Evolutionary conservation across 2,329 filamentous ascomycete genomes (phyloP), one percentile per base, ranked within the genome.

Genomic region (Pyricularia grisea): DNA sequence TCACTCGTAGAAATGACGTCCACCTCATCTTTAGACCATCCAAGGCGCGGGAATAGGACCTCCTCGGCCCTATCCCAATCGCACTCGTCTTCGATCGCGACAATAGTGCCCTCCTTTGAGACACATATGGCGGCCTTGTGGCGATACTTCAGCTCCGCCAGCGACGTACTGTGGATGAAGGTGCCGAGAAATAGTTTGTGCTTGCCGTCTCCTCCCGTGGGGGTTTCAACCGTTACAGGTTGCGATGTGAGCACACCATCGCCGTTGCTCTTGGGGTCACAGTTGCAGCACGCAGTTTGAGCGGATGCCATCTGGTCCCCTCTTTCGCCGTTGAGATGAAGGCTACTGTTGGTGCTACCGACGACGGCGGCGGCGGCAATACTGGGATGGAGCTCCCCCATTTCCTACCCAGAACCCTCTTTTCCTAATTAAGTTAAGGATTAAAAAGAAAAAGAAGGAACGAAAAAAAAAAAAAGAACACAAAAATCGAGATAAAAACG

Each of bases 121-220:
- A 88, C 85, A 42, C 79, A 84, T 12, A 87, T 75, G 1, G 81
- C 83, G 0, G 83, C 77, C 67, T 83, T 74, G 73, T 87, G 82
- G 11, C 86, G 74, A 71, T 84, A 85, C 67, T 85, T 79, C 20
- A 88, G 79, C 73, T 83, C 76, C 69, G 79, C 78, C 3, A 82
- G 80, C 17, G 76, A 78, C 71, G 79, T 82, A 75, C 82, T 82
- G 76, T 87, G 84, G 69, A 88, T 78, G 72, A 88, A 88, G 0
- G 82, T 84, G 70, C 86, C 86, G 55, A 83, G 74, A 72, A 87
- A 85, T 25, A 87, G 73, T 73, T 85, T 79, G 66, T 82, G 67
- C 23, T 25, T 36, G 33, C 20, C 25, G n/a, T 55, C 33, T 50
- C 65, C 23, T 58, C 27, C 33, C 33, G 14, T 4, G 6, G 36